Base-by-base conservation (phyloP, 345 rosid genomes). In the Corchorus capsularis region DNA sequence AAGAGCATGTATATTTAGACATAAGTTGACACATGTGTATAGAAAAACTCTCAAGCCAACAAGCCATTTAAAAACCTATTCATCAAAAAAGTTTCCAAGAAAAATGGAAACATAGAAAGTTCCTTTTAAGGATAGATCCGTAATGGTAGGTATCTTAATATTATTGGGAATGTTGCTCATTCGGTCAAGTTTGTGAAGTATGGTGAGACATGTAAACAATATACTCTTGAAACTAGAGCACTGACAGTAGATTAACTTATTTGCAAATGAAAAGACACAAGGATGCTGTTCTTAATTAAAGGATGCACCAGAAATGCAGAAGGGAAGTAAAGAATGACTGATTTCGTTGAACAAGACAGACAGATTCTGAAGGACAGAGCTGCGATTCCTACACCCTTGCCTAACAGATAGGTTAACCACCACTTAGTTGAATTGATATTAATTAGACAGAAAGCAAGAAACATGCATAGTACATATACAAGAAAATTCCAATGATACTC, bases 1-100 rank as follows among this genome's bases (percentile, higher is more conserved):
- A 9, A 59, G 45, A 49, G 10, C 41, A 11, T 70, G 43, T 67
- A 27, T 61, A 47, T 13, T 15, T 19, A 46, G 39, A 66, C 35
- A 60, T 45, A 9, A 45, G 47, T 69, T 49, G 52, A 37, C 22
- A 27, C 8, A 12, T 15, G 15, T 19, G 13, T 11, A 63, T 50
- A 64, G 5, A 63, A 19, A 46, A 16, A n/a, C n/a, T 59, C 46
- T 49, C 20, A 60, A 20, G 27, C 46, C 66, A 49, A 67, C 14
- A 79, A 68, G 76, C 46, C 50, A 68, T 47, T 17, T 14, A 53
- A 57, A 72, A 55, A 64, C n/a, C 45, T 67, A 57, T 65, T 53
- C 52, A 69, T 9, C 45, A 69, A 41, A 49, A 8, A 45, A 15
- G 41, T 27, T 68, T 39, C 75, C 4, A 6, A 57, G 15, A 13